Evolutionary conservation across 1,139 yeast species (phyloP).

Genomic region (Debaryomyces subglobosus): DNA sequence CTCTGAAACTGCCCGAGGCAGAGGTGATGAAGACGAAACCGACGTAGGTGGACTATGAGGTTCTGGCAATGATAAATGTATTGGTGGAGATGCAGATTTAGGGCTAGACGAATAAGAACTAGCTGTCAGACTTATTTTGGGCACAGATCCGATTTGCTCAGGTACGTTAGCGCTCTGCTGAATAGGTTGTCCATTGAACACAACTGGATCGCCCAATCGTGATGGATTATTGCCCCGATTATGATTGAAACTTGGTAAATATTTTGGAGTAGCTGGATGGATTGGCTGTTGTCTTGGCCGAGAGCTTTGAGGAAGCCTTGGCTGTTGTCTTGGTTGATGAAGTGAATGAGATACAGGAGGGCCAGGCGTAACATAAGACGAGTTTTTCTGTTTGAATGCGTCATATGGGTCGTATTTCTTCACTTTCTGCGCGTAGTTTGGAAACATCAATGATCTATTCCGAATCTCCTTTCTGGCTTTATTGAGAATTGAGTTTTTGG

Average conservation of each 20-base stretch:
- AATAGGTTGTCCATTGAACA: not conserved
- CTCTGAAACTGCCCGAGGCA: not conserved
- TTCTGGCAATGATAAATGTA: not conserved
- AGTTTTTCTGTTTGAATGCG: conserved; percentile 19
- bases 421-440: conserved; percentile 14
- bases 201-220: not conserved
- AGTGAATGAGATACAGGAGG: not conserved
- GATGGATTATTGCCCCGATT: not conserved
- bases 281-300: not conserved
- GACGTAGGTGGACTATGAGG: conserved; percentile 10
- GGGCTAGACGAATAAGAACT: conserved; percentile 6
- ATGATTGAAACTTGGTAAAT: not conserved
- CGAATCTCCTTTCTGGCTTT: conserved; percentile 40
- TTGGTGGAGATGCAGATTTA: not conserved
- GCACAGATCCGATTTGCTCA: not conserved
- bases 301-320: not conserved
- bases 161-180: not conserved
- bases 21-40: conserved; percentile 3
- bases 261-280: not conserved
- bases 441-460: conserved; percentile 38
- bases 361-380: not conserved
- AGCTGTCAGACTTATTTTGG: not conserved
- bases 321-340: not conserved
- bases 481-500: conserved; percentile 35
- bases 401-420: conserved; percentile 30